Evolutionary conservation across 257 asterid species (phyloP), one percentile per base, ranked within the genome.

Genomic region (Craterostigma plantagineum): DNA sequence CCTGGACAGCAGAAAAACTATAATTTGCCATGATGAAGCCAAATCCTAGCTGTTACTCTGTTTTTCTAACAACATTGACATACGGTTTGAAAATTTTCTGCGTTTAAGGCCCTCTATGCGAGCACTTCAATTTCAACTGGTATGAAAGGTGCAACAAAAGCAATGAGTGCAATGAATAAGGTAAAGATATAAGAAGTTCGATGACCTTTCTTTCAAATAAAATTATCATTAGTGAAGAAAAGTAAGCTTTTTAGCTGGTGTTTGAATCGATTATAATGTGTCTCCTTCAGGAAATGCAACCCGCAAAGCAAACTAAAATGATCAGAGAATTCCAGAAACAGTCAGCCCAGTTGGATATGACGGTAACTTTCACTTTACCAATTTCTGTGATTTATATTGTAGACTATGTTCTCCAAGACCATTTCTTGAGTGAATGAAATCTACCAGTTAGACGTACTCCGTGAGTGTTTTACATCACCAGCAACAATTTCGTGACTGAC

Each of bases 91-190:
- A 36, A n/a, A 36, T 2, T 36, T 3, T 36, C 40, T 10, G 14
- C 6, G 6, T 18, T 43, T 12, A 55, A 87, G 98, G 95, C 98
- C 16, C 48, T 87, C 44, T 72, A 80, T 58, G 98, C 98, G 16
- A 80, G 80, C 73, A 82, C 95, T 30, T 82, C 98, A 18, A 79
- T 87, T 42, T 74, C 92, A 35, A 87, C 95, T 38, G 98, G 98
- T 34, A 87, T 87, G 90, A 82, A 87, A 71, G 98, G 98, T 58
- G 95, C 98, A 50, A 87, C 98, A 44, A 87, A 82, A 71, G 98
- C 98, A 15, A 87, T 87, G 98, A 49, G 75, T 62, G 93, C 98
- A 62, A 87, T 87, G 98, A 87, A 87, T 69, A 82, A 82, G 93
- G 95, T 79, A 53, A 33, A 45, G 18, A 33, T 61, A 14, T 48